Evolutionary conservation across 441 rosid species (phyloP), one percentile per base, ranked within the genome.

Genomic region (Mallotus japonicus): DNA sequence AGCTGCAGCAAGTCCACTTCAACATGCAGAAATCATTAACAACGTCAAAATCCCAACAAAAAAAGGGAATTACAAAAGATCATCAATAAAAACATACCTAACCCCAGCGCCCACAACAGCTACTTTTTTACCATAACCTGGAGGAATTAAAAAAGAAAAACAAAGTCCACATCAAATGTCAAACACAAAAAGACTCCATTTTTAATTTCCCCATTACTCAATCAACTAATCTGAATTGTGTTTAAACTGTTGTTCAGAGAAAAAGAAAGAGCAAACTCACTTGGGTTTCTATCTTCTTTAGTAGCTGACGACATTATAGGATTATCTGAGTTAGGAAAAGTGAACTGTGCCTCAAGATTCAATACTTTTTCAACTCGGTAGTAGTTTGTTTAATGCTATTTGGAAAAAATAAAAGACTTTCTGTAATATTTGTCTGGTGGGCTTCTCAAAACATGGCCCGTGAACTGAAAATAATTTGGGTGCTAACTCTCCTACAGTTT

Each of bases 71-170:
- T 37, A 1, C 17, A n/a, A 8, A n/a, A 64, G 16, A 53, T 13
- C 32, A 53, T 13, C 32, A n/a, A 50, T 22, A 5, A 19, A 37
- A 60, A 49, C 15, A 49, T 77, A 88, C 99, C 99, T 92, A 34
- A 90, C 93, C 28, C 99, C 99, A 24, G 93, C 95, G 54, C 97
- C 99, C 42, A 94, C 85, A 47, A 94, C 92, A 73, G 97, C 99
- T 16, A 94, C 91, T 74, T 87, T 90, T 75, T 80, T 88, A 5
- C 81, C 84, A 60, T 89, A 81, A 84, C 74, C 90, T 81, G 71
- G 8, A 28, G 3, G 15, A 50, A 67, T 28, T 15, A 2, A 13
- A 24, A 22, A 22, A 65, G 69, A 65, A 65, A 65, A 20, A 49
- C 24, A 47, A 34, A 7, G n/a, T 24, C 40, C 24, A 13, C 57